Conservation (phyloP, 306 rosid genomes). For the Rubus idaeus region DNA sequence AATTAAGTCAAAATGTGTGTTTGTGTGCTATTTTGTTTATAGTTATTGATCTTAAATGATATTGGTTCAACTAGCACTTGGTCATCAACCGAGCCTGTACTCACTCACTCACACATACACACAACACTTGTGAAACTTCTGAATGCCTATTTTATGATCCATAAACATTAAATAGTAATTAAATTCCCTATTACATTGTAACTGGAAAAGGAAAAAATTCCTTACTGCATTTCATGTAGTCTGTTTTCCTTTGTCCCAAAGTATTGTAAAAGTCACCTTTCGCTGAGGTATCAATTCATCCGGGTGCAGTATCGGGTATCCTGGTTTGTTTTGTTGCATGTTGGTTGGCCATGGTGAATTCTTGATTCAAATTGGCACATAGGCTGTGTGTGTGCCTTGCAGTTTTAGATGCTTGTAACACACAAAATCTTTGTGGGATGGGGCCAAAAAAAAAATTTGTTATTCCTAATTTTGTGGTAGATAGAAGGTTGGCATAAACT, state of each 20-base stretch:
- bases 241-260: not conserved
- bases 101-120: not conserved
- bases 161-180: not conserved
- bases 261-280: not conserved
- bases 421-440: not conserved
- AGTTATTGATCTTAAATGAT: not conserved
- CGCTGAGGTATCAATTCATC: not conserved
- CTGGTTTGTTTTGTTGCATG: not conserved
- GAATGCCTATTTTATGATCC: not conserved
- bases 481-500: not conserved
- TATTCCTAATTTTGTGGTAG: not conserved
- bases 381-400: not conserved
- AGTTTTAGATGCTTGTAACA: not conserved
- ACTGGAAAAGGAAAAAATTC: not conserved
- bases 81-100: not conserved
- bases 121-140: not conserved
- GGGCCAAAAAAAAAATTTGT: not conserved
- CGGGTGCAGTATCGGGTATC: not conserved
- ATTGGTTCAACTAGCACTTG: slow-evolving; percentile 1
- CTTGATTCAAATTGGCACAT: not conserved
- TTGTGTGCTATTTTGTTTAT: not conserved
- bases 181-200: not conserved
- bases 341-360: not conserved
- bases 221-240: not conserved
- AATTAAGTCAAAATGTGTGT: not conserved